A percentile compares a stretch with the other conserved stretches of the same genome.
Evolutionary conservation across 805 yeast species (phyloP).

Genomic region (Ogataea paraovalis): DNA sequence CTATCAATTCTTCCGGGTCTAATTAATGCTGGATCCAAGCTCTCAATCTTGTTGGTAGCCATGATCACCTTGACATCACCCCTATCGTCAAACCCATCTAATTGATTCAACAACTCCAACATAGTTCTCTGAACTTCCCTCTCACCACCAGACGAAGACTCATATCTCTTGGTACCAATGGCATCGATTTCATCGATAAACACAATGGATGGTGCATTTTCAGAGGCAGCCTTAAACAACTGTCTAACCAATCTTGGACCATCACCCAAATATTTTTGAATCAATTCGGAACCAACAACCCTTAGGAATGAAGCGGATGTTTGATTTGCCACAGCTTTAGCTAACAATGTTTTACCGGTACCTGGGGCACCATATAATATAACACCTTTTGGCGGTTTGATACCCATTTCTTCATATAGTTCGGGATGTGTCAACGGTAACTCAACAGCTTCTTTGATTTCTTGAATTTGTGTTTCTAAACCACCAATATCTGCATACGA

Average conservation of each 20-base stretch:
- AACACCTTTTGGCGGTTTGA: constrained; percentile 97
- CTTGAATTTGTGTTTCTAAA: constrained; percentile 91
- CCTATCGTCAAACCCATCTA: constrained; percentile 95
- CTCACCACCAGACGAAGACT: constrained; percentile 90
- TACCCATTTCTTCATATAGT: constrained; percentile 96
- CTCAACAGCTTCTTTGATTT: constrained; percentile 95
- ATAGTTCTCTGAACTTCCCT: constrained; percentile 96
- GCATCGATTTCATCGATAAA: constrained; percentile 99
- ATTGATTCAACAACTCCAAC: constrained; percentile 91
- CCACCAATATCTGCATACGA: constrained; percentile 98
- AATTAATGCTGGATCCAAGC: constrained; percentile 91
- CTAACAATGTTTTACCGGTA: constrained; percentile 92
- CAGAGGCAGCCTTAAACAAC: constrained; percentile 93
- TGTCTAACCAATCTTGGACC: constrained; percentile 95
- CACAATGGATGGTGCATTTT: constrained; percentile 96
- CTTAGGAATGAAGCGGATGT: constrained; percentile 94
- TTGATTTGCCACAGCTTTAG: constrained; percentile 97
- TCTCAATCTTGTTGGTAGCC: constrained; percentile 96
- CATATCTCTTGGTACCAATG: constrained; percentile 97
- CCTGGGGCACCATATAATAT: constrained; percentile 97
- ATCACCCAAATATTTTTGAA: constrained; percentile 95
- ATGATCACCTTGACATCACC: constrained; percentile 96
- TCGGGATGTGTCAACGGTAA: constrained; percentile 96
- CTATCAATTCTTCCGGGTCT: constrained; percentile 98
- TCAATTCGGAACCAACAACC: constrained; percentile 94